Base-by-base conservation (phyloP, 768 basidiomycete genomes). In the Rhizopogon rudus region DNA sequence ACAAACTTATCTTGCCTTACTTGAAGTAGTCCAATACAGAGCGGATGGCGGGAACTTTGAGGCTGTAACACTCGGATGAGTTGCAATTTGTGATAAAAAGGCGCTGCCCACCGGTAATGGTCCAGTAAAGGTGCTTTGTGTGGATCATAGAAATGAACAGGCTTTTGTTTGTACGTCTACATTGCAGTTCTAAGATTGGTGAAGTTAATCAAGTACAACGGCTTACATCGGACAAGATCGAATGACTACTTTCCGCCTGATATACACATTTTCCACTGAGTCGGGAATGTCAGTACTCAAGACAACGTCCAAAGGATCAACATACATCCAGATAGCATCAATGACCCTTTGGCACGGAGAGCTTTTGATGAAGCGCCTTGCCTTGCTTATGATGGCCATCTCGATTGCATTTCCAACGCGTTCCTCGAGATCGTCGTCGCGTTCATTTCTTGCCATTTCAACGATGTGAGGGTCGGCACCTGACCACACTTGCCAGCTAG, bases 61-160 rank as follows among this genome's bases (percentile, higher is more conserved):
- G 80, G 13, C 91, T 92, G 40, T 10, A 46, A 29, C 44, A 39
- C 6, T 17, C 33, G 37, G 45, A 45, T 60, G 56, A 44, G 53
- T 33, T 35, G 16, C 20, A 9, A 3, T 7, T 13, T 13, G 16
- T 8, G 6, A 28, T n/a, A 31, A 28, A 29, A 44, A 25, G 42
- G 22, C 40, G 6, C 40, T 14, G 66, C 78, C 33, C 53, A 91
- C 91, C 95, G 85, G 65, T 97, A 98, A 70, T 98, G 94, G 65
- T 98, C 93, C 6, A 98, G 80, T n/a, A 97, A 69, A 16, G 94
- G 92, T 0, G 94, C 94, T 67, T 86, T 91, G 65, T 93, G 88
- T 3, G 94, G 94, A 66, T 98, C 93, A 68, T 98, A 97, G 62
- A 96, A 88, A 67, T 94, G 91, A 35, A 97, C 81, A 10, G 95